Percentiles rank a stretch among this genome's conserved stretches.
Conservation (phyloP, 495 filamentous ascomycete species). For the Tuber calosporum region DNA sequence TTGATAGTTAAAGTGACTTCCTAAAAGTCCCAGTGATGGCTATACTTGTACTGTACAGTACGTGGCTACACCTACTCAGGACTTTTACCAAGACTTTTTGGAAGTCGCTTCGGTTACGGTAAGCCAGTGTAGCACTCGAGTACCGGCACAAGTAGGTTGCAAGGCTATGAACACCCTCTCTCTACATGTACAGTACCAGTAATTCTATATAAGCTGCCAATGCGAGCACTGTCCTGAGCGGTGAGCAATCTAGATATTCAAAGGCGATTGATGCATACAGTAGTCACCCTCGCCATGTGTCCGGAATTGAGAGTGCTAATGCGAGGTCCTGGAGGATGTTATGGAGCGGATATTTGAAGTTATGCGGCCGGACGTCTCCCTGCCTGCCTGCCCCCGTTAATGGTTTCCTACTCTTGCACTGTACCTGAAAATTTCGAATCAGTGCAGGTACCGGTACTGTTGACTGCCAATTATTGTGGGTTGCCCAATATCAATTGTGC, state of each 20-base stretch:
- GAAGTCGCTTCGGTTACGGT: no score
- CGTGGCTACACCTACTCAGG: no score
- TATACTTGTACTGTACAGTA: no score
- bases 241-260: not conserved
- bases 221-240: not conserved
- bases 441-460: not conserved
- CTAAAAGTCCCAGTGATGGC: no score
- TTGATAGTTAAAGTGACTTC: no score
- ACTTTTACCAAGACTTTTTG: no score
- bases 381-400: not conserved
- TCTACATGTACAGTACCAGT: no score
- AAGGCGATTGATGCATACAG: not conserved
- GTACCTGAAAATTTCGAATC: not conserved
- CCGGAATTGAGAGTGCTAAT: not conserved
- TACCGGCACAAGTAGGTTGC: not conserved
- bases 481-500: no score
- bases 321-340: not conserved
- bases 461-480: no score
- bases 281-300: not conserved
- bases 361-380: not conserved
- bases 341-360: not conserved
- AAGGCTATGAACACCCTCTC: not conserved
- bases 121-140: no score
- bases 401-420: not conserved
- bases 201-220: not conserved